phyloP scores from a whole-genome alignment of 495 filamentous ascomycete species.

The Geopyxis carbonaria region DNA sequence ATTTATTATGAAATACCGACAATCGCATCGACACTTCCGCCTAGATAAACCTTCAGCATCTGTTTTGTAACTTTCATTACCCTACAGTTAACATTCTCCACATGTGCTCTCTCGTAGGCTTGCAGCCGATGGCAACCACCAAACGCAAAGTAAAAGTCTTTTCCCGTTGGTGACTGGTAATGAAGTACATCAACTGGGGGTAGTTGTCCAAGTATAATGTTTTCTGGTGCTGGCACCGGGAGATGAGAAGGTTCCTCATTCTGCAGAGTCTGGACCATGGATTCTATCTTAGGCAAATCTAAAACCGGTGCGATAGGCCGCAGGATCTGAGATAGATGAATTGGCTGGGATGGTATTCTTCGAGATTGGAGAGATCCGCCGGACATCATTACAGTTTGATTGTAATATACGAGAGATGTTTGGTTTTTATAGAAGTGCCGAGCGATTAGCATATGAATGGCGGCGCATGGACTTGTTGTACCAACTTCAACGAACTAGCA shows the following conservation, averaged over 20 bases:
- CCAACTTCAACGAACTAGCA: too few relatives aligned
- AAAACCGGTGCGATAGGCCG: conserved; percentile 21
- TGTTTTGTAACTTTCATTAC: conserved; percentile 19
- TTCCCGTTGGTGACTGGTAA: conserved; percentile 10
- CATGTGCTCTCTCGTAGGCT: conserved; percentile 16
- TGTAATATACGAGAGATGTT: too few relatives aligned
- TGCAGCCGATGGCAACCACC: conserved; percentile 20
- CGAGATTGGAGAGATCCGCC: conserved; percentile 14
- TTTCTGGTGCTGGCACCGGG: conserved; percentile 1
- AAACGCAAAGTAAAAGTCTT: conserved; percentile 22
- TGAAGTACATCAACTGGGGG: conserved; percentile 21
- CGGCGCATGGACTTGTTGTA: too few relatives aligned
- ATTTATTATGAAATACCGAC: too few relatives aligned
- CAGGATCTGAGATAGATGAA: conserved; percentile 13
- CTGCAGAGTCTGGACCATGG: conserved; percentile 18
- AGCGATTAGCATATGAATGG: too few relatives aligned
- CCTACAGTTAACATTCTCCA: conserved; percentile 16
- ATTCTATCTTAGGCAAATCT: conserved; percentile 14
- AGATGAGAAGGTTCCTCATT: conserved; percentile 2
- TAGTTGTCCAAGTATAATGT: conserved; percentile 7
- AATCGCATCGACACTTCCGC: conserved; percentile 17
- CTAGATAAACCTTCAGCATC: conserved; percentile 21
- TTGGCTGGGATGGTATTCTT: conserved; percentile 4
- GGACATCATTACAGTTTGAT: too few relatives aligned
- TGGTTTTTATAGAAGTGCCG: too few relatives aligned